phyloP scores from a whole-genome alignment of 805 yeast genomes.

The Wickerhamomyces silvicola region DNA sequence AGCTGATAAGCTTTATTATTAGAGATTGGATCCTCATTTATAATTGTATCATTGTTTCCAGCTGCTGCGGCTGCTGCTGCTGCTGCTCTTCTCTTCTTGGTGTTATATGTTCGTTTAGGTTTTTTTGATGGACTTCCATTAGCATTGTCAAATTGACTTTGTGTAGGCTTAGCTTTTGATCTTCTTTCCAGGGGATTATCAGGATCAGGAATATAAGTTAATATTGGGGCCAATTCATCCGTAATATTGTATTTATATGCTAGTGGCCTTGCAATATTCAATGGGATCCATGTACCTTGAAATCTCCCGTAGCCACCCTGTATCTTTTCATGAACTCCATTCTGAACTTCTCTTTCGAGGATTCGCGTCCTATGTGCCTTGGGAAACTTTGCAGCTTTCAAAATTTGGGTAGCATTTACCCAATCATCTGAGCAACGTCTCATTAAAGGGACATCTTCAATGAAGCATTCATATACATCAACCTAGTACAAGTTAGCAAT shows the following conservation, averaged over 20 bases:
- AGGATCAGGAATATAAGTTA: constrained; percentile 46
- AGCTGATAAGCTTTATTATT: constrained; percentile 1
- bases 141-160: constrained; percentile 7
- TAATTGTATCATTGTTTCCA: not conserved
- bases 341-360: constrained; percentile 62
- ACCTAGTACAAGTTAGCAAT: constrained; percentile 9
- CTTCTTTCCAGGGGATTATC: constrained; percentile 38
- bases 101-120: constrained; percentile 17
- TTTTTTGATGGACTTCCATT: constrained; percentile 15
- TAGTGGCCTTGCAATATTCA: constrained; percentile 54
- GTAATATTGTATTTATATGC: constrained; percentile 46
- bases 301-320: constrained; percentile 79
- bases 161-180: constrained; percentile 21
- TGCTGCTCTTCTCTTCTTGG: constrained; percentile 21
- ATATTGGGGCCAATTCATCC: constrained; percentile 44
- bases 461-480: constrained; percentile 24
- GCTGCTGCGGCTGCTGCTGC: constrained; percentile 18
- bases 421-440: constrained; percentile 86
- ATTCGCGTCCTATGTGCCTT: constrained; percentile 69
- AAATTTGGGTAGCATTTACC: constrained; percentile 87
- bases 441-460: constrained; percentile 43
- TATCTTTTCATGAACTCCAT: constrained; percentile 58
- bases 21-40: not conserved
- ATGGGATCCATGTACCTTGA: constrained; percentile 83
- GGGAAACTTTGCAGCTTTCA: constrained; percentile 66